A percentile compares a stretch with the other conserved stretches of the same genome.
Conservation (phyloP, 2,329 filamentous ascomycete species). For the Coniochaeta sp. region DNA sequence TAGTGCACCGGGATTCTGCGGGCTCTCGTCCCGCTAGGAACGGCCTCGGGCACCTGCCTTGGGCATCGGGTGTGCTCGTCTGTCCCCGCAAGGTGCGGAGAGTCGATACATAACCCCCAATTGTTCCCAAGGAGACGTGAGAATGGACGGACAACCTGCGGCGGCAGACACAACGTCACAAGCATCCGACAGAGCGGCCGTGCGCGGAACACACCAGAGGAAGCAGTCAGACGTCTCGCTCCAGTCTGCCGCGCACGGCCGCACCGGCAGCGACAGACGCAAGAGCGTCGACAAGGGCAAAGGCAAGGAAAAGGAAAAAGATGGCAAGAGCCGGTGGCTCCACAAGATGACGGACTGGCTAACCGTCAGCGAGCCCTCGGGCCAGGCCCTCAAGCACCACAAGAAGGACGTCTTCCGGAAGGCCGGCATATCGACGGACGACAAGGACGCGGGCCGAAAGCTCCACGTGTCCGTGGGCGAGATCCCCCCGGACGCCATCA, state of each 20-base stretch:
- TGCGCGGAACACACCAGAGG: neutral
- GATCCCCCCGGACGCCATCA: conserved; percentile 37
- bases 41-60: neutral
- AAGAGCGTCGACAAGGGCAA: neutral
- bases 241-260: neutral
- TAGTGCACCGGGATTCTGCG: neutral
- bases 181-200: neutral
- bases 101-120: neutral
- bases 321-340: neutral
- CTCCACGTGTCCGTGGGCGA: conserved; percentile 37
- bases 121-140: neutral
- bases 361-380: conserved; percentile 40
- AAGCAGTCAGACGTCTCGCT: neutral
- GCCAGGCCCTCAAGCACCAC: conserved; percentile 38
- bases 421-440: conserved; percentile 34
- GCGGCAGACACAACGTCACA: neutral
- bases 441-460: conserved; percentile 36
- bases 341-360: conserved; percentile 38
- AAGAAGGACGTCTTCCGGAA: conserved; percentile 33
- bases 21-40: neutral
- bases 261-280: no score
- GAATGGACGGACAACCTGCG: neutral
- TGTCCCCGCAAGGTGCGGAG: neutral
- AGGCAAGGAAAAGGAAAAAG: neutral
- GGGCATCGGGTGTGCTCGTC: neutral